Percentiles rank a stretch among this genome's conserved stretches.
phyloP scores from a whole-genome alignment of 805 yeast genomes.

The Candida ipomoeae region DNA sequence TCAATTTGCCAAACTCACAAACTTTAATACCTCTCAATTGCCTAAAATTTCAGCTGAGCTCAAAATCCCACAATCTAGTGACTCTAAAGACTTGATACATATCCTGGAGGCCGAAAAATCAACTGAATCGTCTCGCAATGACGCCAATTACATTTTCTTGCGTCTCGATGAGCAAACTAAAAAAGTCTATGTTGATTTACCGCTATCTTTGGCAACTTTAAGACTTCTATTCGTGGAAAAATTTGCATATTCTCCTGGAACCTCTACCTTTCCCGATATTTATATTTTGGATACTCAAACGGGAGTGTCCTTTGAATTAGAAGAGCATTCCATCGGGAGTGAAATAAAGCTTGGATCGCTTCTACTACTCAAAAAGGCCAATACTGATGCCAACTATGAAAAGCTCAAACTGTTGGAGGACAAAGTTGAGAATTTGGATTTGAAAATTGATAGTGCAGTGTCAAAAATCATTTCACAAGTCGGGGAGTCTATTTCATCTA shows the following conservation, averaged over 20 bases:
- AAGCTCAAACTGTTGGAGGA: constrained; percentile 7
- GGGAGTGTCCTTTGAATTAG: constrained; percentile 73
- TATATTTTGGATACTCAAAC: constrained; percentile 60
- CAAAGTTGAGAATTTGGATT: constrained; percentile 7
- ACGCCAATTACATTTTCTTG: constrained; percentile 38
- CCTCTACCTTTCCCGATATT: constrained; percentile 70
- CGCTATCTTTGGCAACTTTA: constrained; percentile 49
- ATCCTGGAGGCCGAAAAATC: neutral
- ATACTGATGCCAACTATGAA: neutral
- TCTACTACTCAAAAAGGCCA: neutral
- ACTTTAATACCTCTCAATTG: constrained; percentile 20
- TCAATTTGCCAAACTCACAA: constrained; percentile 75
- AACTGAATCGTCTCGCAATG: neutral
- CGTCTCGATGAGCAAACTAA: constrained; percentile 51
- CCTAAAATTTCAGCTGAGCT: constrained; percentile 12
- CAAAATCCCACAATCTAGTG: neutral
- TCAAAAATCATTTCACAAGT: constrained; percentile 11
- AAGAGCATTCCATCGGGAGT: constrained; percentile 51
- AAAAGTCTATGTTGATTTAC: constrained; percentile 44
- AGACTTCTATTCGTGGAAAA: constrained; percentile 79
- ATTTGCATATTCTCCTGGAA: constrained; percentile 77
- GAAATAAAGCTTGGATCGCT: constrained; percentile 56
- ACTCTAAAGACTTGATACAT: neutral
- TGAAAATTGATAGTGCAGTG: constrained; percentile 8
- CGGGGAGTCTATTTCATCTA: constrained; percentile 4